Conservation (phyloP, 768 basidiomycete species). For the Tulasnella sp. region DNA sequence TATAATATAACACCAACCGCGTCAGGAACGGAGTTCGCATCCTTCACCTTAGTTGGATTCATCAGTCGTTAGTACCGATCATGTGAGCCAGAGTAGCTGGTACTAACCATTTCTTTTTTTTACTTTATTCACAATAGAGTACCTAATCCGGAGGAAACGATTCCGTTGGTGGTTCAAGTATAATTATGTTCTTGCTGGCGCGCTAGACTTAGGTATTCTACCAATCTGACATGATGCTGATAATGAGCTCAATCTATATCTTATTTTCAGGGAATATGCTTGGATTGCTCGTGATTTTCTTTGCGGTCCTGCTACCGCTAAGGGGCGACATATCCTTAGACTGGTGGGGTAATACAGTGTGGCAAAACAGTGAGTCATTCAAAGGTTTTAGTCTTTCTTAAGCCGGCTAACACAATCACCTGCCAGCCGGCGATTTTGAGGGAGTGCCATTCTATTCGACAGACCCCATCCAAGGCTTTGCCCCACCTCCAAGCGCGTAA, state of each 20-base stretch:
- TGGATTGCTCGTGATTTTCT: not conserved
- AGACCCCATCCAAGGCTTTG: not conserved
- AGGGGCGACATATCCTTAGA: not conserved
- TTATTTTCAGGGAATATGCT: not conserved
- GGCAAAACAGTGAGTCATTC: not conserved
- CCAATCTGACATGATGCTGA: not conserved
- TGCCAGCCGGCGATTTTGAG: not conserved
- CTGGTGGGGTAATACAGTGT: not conserved
- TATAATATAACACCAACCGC: constrained; percentile 19
- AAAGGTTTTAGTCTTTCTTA: not conserved
- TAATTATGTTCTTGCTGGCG: not conserved
- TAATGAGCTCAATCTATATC: not conserved
- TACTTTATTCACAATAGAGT: not conserved
- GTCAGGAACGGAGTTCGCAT: not conserved
- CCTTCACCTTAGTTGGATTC: not conserved
- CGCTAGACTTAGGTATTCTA: constrained; percentile 20
- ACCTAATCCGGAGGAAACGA: not conserved
- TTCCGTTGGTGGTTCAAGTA: not conserved
- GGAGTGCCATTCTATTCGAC: not conserved
- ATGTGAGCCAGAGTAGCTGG: not conserved
- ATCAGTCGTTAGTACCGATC: not conserved
- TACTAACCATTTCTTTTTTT: not conserved
- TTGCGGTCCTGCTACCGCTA: not conserved
- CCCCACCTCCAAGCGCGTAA: not conserved
- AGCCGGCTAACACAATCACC: not conserved